Evolutionary conservation across 257 asterid species (phyloP), one percentile per base, ranked within the genome.

Genomic region (Forsythia viridissima): DNA sequence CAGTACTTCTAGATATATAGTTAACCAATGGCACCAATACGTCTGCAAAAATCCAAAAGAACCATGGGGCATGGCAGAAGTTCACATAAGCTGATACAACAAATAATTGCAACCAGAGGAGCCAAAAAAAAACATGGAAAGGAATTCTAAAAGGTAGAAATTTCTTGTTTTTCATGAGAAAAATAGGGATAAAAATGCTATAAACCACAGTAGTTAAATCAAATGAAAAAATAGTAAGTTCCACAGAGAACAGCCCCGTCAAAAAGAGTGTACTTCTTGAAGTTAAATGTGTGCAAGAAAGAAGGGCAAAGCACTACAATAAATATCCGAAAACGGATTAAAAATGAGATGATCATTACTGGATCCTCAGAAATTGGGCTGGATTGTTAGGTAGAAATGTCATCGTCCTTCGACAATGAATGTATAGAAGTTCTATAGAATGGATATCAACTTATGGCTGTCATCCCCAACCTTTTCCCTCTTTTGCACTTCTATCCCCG

Each of bases 11-110:
- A 77, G 99, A 96, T 85, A 96, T 91, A 61, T 88, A 96, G 87
- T 96, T 96, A 88, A 93, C 99, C 63, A 96, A 75, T 11, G 99
- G 99, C 79, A 96, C 98, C 90, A 96, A 82, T 73, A 93, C 92
- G 83, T 96, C 99, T 96, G 90, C 44, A n/a, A 82, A 83, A 76
- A 66, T 71, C 66, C 44, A 80, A 69, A 76, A 57, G 36, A 63
- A 82, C 6, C 71, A 43, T 39, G 36, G 73, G 39, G 77, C 46
- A 21, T 73, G 37, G 80, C 80, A 15, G 76, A 80, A 38, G 39
- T 73, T 51, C 40, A 41, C 18, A 40, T 71, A 77, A 75, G 75
- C 57, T 70, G 57, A 51, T 20, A 46, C 71, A 72, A 55, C 6
- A 73, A 39, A 51, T 7, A 15, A 30, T 30, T 30, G 34, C 20